Conservation (phyloP, 495 filamentous ascomycete species). For the Penicillium simplicissimum region DNA sequence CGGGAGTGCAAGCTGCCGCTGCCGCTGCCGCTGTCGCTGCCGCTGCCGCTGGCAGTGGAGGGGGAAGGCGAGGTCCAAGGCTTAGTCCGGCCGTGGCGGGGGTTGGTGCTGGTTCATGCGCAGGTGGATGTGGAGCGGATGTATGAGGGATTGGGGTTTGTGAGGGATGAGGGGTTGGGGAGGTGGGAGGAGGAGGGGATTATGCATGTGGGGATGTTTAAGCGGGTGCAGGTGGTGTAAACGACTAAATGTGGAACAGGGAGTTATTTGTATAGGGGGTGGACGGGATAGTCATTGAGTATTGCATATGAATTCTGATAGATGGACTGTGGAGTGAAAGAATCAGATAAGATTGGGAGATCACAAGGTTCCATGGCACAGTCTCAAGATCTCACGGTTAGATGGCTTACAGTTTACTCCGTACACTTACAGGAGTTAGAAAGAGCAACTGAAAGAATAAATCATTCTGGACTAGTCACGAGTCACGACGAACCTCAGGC, state of each 20-base stretch:
- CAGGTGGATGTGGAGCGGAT: constrained; percentile 60
- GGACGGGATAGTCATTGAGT: neutral
- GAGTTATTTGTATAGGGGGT: neutral
- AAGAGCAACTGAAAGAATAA: constrained; percentile 1
- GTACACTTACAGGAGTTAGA: neutral
- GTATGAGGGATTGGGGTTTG: constrained; percentile 70
- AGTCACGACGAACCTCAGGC: constrained; percentile 2
- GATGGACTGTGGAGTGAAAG: too few species aligned
- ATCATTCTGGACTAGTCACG: neutral
- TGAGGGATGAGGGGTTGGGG: constrained; percentile 67
- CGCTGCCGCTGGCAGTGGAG: too few species aligned
- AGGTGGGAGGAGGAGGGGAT: constrained; percentile 84
- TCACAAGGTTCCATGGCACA: too few species aligned
- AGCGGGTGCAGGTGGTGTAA: constrained; percentile 29
- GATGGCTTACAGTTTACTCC: too few species aligned
- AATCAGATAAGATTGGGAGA: neutral
- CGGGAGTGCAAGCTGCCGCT: neutral
- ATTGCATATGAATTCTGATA: too few species aligned
- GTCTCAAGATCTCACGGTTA: too few species aligned
- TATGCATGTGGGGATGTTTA: constrained; percentile 80
- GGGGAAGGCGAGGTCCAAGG: too few species aligned
- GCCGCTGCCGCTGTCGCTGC: too few species aligned
- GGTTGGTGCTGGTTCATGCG: constrained; percentile 73
- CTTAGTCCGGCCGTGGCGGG: constrained; percentile 58
- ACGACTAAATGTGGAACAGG: neutral